A percentile compares a stretch with the other conserved stretches of the same genome.
These are phyloP conservation scores for Alnus glutinosa DNA, from an alignment of 306 rosid genomes.

Conservation along the genomic window DNA sequence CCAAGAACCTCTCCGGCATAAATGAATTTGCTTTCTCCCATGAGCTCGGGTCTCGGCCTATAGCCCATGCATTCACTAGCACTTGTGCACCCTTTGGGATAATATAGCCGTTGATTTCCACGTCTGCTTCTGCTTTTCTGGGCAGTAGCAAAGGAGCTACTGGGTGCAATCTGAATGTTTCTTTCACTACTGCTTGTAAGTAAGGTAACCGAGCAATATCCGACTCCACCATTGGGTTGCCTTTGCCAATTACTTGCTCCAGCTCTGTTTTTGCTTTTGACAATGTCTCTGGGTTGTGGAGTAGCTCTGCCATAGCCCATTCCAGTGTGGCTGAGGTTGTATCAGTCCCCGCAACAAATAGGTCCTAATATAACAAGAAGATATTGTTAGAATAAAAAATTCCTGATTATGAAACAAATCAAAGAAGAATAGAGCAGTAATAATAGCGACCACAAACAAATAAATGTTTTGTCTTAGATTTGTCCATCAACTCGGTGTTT, in stretches of 20 bases:
- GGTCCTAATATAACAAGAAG: constrained; percentile 33
- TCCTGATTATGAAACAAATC: no score
- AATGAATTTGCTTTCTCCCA: constrained; percentile 50
- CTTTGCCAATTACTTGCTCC: constrained; percentile 42
- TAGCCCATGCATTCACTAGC: constrained; percentile 49
- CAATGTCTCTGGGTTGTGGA: constrained; percentile 44
- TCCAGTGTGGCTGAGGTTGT: constrained; percentile 47
- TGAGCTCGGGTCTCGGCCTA: constrained; percentile 34
- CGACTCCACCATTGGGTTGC: constrained; percentile 49
- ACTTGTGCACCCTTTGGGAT: constrained; percentile 50
- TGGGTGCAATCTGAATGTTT: constrained; percentile 46
- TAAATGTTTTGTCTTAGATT: neutral
- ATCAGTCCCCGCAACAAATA: constrained; percentile 63
- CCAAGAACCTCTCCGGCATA: constrained; percentile 39
- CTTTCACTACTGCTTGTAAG: constrained; percentile 55
- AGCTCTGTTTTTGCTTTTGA: constrained; percentile 42
- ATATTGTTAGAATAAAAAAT: neutral
- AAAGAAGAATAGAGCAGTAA: neutral
- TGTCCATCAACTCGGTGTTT: constrained; percentile 33
- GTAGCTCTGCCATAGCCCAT: constrained; percentile 62
- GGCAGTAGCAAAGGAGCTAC: constrained; percentile 50
- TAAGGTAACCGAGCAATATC: constrained; percentile 43
- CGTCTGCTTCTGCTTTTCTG: constrained; percentile 44
- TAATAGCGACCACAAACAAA: neutral
- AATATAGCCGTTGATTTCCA: constrained; percentile 40